Conservation (phyloP, 2,329 filamentous ascomycete species). For the Pseudogymnoascus sp. region DNA sequence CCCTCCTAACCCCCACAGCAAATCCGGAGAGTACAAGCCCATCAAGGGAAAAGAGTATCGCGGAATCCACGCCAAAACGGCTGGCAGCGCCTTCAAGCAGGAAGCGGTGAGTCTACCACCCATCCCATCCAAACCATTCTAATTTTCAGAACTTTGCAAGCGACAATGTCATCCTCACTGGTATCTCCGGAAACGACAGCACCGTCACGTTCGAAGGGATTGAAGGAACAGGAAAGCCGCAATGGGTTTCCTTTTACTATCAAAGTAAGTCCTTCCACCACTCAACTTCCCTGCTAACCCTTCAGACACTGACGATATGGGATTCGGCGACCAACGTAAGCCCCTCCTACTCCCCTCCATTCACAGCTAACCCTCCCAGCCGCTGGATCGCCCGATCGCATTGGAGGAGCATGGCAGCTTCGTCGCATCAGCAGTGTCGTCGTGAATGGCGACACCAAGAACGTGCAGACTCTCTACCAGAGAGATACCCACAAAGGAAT, state of each 20-base stretch:
- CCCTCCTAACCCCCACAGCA: conserved; percentile 16
- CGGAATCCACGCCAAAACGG: conserved; percentile 36
- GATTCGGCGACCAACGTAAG: conserved; percentile 37
- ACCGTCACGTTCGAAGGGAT: conserved; percentile 43
- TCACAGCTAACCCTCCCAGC: conserved; percentile 22
- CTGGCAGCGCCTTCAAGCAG: conserved; percentile 43
- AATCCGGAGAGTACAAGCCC: conserved; percentile 36
- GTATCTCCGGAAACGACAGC: conserved; percentile 47
- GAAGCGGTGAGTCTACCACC: conserved; percentile 41
- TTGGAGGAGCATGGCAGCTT: conserved; percentile 51
- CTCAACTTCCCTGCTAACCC: background rate
- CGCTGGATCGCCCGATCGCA: conserved; percentile 49
- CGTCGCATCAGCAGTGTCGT: conserved; percentile 52
- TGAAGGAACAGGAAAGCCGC: conserved; percentile 40
- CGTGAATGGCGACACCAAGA: conserved; percentile 43
- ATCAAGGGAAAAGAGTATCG: conserved; percentile 42
- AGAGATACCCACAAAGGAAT: conserved; percentile 52
- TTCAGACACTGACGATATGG: conserved; percentile 48
- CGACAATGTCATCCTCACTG: conserved; percentile 39
- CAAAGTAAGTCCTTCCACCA: conserved; percentile 30
- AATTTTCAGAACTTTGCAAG: conserved; percentile 35
- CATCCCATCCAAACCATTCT: background rate
- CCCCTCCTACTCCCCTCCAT: background rate
- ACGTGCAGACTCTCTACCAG: conserved; percentile 43
- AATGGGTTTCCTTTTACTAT: conserved; percentile 52